These are phyloP conservation scores for Scleromitrula shiraiana DNA, from an alignment of 2,329 filamentous ascomycete species.

Conservation along the genomic window DNA sequence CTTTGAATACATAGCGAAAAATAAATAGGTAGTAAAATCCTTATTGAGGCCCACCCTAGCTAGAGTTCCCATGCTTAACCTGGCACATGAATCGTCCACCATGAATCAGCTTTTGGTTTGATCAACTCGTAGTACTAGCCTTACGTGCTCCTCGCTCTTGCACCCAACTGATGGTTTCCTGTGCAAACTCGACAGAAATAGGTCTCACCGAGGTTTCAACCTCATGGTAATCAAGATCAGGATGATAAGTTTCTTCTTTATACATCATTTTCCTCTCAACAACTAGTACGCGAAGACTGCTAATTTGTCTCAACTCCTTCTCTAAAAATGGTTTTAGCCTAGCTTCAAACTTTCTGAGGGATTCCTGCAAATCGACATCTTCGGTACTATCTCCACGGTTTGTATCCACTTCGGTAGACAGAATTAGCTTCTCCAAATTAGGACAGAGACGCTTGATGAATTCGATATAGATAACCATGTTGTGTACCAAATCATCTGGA, in stretches of 20 bases:
- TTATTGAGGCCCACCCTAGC: too few species aligned
- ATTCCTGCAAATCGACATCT: not conserved
- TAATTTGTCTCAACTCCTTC: not conserved
- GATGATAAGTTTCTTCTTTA: not conserved
- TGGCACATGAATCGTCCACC: too few species aligned
- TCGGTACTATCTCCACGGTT: not conserved
- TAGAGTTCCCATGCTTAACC: too few species aligned
- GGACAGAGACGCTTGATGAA: not conserved
- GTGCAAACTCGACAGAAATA: too few species aligned
- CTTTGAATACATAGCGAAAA: too few species aligned
- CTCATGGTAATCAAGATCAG: too few species aligned
- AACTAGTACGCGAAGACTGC: not conserved
- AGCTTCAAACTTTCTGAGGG: not conserved
- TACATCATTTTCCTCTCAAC: not conserved
- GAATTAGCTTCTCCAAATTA: not conserved
- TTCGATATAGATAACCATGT: not conserved
- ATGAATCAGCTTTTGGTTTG: too few species aligned
- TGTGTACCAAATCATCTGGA: not conserved
- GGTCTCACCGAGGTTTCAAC: too few species aligned
- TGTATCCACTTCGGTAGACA: not conserved
- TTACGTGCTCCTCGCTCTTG: too few species aligned
- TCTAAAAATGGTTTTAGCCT: not conserved
- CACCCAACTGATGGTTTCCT: too few species aligned
- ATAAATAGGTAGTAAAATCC: too few species aligned
- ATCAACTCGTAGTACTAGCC: too few species aligned